Percentiles rank a stretch among this genome's conserved stretches.
Conservation (phyloP, 192 early-diverging fungal species). For the Backusella morwellensis region DNA sequence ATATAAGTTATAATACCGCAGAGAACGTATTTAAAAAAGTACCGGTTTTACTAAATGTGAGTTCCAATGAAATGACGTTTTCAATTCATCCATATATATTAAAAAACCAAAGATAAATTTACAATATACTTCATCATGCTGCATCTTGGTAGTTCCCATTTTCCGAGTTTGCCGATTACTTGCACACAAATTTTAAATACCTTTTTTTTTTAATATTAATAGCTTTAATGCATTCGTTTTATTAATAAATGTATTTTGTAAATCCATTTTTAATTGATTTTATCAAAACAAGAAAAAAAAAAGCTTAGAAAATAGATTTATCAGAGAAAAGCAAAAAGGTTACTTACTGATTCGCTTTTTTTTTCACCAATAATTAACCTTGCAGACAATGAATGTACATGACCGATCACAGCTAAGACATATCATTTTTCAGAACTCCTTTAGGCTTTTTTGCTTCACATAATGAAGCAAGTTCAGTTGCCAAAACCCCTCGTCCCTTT, state of each 20-base stretch:
- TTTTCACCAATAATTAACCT: neutral
- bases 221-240: neutral
- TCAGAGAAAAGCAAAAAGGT: no score
- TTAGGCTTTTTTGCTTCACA: no score
- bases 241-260: neutral
- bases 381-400: neutral
- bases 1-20: neutral
- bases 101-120: neutral
- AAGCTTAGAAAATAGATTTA: no score
- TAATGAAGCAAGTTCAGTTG: no score
- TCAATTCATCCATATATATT: neutral
- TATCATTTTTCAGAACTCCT: neutral
- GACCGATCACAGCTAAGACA: neutral
- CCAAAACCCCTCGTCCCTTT: no score
- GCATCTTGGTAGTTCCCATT: neutral
- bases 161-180: neutral
- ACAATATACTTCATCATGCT: neutral
- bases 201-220: neutral
- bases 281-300: no score
- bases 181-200: neutral
- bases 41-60: neutral
- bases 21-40: neutral
- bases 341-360: no score
- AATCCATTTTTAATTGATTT: neutral
- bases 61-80: neutral